Evolutionary conservation across 1,284 basidiomycete species (phyloP).

Genomic region (Apiotrichum laibachii): DNA sequence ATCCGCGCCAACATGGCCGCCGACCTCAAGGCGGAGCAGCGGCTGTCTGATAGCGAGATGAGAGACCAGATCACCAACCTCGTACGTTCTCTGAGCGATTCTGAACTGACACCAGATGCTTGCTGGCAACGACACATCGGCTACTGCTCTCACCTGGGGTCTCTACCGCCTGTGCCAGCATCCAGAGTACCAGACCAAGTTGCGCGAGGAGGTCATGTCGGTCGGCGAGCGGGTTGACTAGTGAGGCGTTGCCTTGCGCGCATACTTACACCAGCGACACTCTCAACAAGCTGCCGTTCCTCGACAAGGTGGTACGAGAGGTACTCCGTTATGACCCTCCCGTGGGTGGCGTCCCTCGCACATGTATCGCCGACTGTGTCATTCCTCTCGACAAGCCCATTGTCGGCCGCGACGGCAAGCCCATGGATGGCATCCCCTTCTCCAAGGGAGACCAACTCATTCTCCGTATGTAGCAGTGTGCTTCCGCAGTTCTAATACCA

Average conservation of each 20-base stretch:
- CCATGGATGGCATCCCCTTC: constrained; percentile 35
- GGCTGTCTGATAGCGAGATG: constrained; percentile 64
- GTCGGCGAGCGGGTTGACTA: constrained; percentile 22
- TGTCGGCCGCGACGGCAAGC: constrained; percentile 43
- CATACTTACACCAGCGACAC: no score
- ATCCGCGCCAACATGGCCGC: constrained; percentile 62
- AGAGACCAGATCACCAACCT: constrained; percentile 74
- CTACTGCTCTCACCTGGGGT: constrained; percentile 68
- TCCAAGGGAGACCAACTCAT: constrained; percentile 26
- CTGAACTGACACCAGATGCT: constrained; percentile 18
- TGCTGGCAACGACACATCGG: constrained; percentile 71
- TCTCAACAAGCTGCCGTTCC: constrained; percentile 55
- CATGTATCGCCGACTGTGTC: constrained; percentile 57
- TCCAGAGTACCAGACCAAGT: constrained; percentile 57
- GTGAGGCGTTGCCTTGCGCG: no score
- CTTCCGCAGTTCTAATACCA: constrained; percentile 25
- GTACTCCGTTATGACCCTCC: constrained; percentile 64
- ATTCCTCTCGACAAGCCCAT: constrained; percentile 59
- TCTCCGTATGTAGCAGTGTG: constrained; percentile 39
- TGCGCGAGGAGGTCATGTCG: constrained; percentile 58
- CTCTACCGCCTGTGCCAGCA: constrained; percentile 64
- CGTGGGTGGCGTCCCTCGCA: constrained; percentile 64
- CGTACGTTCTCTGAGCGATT: constrained; percentile 48
- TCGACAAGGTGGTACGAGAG: constrained; percentile 67
- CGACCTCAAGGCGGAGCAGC: constrained; percentile 57